Evolutionary conservation across 768 basidiomycete species (phyloP).

Genomic region (Hebeloma cylindrosporum): DNA sequence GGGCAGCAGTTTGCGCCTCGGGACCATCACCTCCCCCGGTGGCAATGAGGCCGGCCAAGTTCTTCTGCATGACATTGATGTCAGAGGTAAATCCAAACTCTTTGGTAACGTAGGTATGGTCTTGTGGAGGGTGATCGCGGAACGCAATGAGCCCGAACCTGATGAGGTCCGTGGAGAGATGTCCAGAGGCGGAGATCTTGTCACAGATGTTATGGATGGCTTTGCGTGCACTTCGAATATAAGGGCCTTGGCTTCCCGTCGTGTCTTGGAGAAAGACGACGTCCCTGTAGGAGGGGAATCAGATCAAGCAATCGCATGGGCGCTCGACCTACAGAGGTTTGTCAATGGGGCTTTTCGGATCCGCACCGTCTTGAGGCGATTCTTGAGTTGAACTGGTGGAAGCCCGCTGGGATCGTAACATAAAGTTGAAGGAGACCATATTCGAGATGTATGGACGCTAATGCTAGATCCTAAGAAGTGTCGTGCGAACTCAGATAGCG

Average conservation of each 20-base stretch:
- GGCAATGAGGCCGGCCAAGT: slow-evolving; percentile 37
- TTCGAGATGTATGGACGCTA: too few relatives aligned
- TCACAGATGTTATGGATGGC: slow-evolving; percentile 48
- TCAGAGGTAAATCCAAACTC: slow-evolving; percentile 46
- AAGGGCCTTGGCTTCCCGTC: slow-evolving; percentile 41
- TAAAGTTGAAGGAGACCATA: too few relatives aligned
- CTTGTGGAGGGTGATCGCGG: slow-evolving; percentile 54
- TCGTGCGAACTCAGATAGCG: too few relatives aligned
- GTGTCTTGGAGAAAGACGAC: slow-evolving; percentile 49
- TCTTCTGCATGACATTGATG: slow-evolving; percentile 37
- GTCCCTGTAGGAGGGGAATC: too few relatives aligned
- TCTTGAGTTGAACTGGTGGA: too few relatives aligned
- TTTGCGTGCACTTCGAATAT: slow-evolving; percentile 36
- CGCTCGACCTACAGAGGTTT: too few relatives aligned
- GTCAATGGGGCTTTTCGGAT: too few relatives aligned
- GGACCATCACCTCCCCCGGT: slow-evolving; percentile 50
- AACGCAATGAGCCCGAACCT: slow-evolving; percentile 52
- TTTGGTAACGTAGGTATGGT: slow-evolving; percentile 46
- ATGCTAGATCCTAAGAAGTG: too few relatives aligned
- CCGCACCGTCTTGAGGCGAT: too few relatives aligned
- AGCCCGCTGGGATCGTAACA: too few relatives aligned
- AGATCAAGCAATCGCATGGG: too few relatives aligned
- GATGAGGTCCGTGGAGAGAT: slow-evolving; percentile 39
- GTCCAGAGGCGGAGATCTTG: slow-evolving; percentile 43
- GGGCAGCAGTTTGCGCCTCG: slow-evolving; percentile 53